A percentile compares a stretch with the other conserved stretches of the same genome.
Conservation (phyloP, 441 rosid species). For the Erysimum pusillum region DNA sequence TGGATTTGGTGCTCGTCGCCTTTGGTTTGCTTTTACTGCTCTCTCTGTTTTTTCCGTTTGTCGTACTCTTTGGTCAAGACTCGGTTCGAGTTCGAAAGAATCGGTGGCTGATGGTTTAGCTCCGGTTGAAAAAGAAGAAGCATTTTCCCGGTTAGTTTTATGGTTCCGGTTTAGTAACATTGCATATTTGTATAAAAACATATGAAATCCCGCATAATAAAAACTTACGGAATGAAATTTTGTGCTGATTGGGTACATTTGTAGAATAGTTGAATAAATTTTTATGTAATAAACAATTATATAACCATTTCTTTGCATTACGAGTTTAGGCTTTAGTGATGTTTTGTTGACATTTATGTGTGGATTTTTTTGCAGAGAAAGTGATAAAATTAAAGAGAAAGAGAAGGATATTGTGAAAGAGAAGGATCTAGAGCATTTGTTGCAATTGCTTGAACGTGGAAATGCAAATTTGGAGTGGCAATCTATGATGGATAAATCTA, state of each 20-base stretch:
- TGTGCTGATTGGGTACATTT: too few relatives aligned
- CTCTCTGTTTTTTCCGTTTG: slow-evolving; percentile 92
- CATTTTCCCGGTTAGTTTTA: slow-evolving; percentile 52
- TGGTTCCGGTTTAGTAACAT: too few relatives aligned
- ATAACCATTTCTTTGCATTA: too few relatives aligned
- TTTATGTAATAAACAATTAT: too few relatives aligned
- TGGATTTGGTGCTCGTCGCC: slow-evolving; percentile 92
- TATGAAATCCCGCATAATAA: too few relatives aligned
- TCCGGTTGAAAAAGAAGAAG: slow-evolving; percentile 32
- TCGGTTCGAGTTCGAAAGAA: slow-evolving; percentile 56
- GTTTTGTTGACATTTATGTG: not conserved
- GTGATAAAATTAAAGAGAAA: slow-evolving; percentile 45
- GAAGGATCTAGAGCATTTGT: slow-evolving; percentile 79
- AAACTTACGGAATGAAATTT: too few relatives aligned
- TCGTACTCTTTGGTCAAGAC: slow-evolving; percentile 78
- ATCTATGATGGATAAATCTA: slow-evolving; percentile 78
- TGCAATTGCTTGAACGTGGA: slow-evolving; percentile 72
- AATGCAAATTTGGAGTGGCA: slow-evolving; percentile 87
- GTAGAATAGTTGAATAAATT: too few relatives aligned
- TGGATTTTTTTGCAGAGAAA: slow-evolving; percentile 46
- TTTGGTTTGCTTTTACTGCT: slow-evolving; percentile 96
- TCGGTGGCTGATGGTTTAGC: slow-evolving; percentile 3
- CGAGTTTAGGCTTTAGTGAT: too few relatives aligned
- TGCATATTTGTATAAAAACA: too few relatives aligned
- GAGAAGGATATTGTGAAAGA: slow-evolving; percentile 66